phyloP scores from a whole-genome alignment of 2,329 filamentous ascomycete species.

The Epichloe festucae region DNA sequence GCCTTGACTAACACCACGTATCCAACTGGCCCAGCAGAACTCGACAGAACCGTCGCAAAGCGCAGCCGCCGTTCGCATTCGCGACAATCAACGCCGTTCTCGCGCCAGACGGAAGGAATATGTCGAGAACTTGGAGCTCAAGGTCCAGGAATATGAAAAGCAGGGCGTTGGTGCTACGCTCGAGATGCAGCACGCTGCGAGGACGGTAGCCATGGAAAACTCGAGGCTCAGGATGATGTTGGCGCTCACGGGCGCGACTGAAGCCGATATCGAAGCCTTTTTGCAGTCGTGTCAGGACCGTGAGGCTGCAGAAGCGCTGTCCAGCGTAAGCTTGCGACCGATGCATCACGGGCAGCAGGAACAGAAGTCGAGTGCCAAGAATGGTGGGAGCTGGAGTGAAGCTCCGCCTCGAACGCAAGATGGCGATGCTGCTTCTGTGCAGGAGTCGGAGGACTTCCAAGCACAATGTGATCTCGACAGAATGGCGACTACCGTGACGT shows the following conservation, averaged over 20 bases:
- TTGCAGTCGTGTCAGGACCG: constrained; percentile 23
- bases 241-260: constrained; percentile 23
- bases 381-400: not conserved
- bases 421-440: not conserved
- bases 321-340: constrained; percentile 7
- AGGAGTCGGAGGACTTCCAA: not conserved
- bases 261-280: constrained; percentile 27
- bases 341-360: constrained; percentile 2
- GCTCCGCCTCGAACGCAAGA: not conserved
- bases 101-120: constrained; percentile 38
- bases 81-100: constrained; percentile 41
- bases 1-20: not conserved
- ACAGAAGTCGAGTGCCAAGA: not conserved
- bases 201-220: constrained; percentile 36
- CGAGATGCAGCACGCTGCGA: constrained; percentile 41
- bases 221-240: constrained; percentile 30
- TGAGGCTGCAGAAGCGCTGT: constrained; percentile 15
- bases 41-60: constrained; percentile 13
- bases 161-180: constrained; percentile 34
- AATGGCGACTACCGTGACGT: not conserved
- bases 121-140: constrained; percentile 32
- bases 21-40: constrained; percentile 1
- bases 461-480: not conserved
- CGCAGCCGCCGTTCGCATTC: constrained; percentile 26
- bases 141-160: constrained; percentile 34